Evolutionary conservation across 2,329 filamentous ascomycete species (phyloP).

Genomic region (Colletotrichum sidae): DNA sequence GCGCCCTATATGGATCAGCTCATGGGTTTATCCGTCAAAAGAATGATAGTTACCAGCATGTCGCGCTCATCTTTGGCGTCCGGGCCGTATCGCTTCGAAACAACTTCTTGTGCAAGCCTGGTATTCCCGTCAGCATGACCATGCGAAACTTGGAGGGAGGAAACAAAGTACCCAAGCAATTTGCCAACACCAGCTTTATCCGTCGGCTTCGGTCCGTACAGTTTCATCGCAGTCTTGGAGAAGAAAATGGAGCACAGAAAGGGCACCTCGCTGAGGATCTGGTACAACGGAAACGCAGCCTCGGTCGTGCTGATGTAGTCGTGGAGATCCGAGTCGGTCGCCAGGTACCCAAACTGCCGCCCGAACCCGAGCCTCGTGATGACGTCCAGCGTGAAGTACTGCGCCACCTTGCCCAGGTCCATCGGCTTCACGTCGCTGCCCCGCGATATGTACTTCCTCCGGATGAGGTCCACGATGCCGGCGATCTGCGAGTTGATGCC

Average conservation of each 20-base stretch:
- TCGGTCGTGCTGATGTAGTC: constrained; percentile 55
- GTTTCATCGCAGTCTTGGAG: constrained; percentile 42
- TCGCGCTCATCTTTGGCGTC: constrained; percentile 45
- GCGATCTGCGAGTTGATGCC: constrained; percentile 43
- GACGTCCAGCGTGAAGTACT: constrained; percentile 62
- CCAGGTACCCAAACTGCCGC: constrained; percentile 55
- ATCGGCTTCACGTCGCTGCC: constrained; percentile 44
- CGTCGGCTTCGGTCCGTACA: constrained; percentile 39
- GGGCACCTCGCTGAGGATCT: constrained; percentile 47
- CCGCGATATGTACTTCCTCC: constrained; percentile 28
- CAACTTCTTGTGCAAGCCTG: constrained; percentile 49
- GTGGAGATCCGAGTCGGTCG: constrained; percentile 54
- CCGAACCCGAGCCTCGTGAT: constrained; percentile 61
- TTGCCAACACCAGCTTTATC: constrained; percentile 35
- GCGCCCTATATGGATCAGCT: constrained; percentile 19
- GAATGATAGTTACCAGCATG: constrained; percentile 45
- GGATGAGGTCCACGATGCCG: constrained; percentile 11
- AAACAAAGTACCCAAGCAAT: constrained; percentile 31
- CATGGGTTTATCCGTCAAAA: neutral
- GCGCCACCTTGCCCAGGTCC: constrained; percentile 55
- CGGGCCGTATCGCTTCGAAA: constrained; percentile 44
- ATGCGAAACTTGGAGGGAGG: constrained; percentile 35
- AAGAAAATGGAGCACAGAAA: constrained; percentile 41
- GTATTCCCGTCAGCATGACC: neutral
- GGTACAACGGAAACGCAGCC: constrained; percentile 51